phyloP scores from a whole-genome alignment of 768 basidiomycete species.

The Phylloporus rhodoxanthus region DNA sequence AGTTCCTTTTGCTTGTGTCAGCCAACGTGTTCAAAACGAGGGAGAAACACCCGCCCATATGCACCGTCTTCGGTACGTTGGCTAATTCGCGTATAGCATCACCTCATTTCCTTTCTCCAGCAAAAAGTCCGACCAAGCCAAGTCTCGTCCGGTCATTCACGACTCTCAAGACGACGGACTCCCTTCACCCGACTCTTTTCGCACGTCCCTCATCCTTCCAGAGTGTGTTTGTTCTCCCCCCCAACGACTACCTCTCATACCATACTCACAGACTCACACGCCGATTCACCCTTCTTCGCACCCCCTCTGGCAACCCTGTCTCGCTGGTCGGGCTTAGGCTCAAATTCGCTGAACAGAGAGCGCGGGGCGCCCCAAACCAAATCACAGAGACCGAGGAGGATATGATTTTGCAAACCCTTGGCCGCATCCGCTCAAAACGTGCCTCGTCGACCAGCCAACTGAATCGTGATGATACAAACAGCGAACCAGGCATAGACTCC shows the following conservation, averaged over 20 bases:
- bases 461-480: constrained; percentile 15
- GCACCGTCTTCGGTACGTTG: constrained; percentile 78
- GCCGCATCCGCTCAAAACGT: constrained; percentile 41
- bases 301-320: constrained; percentile 59
- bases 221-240: constrained; percentile 49
- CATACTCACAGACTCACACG: constrained; percentile 58
- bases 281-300: constrained; percentile 74
- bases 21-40: constrained; percentile 72
- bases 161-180: constrained; percentile 40
- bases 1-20: constrained; percentile 26
- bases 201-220: constrained; percentile 80
- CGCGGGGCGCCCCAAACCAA: constrained; percentile 58
- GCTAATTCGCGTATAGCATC: constrained; percentile 26
- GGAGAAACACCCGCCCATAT: constrained; percentile 40
- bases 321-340: constrained; percentile 58
- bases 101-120: constrained; percentile 36
- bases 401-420: constrained; percentile 74
- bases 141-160: constrained; percentile 40
- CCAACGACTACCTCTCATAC: constrained; percentile 8
- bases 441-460: constrained; percentile 16
- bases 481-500: constrained; percentile 23
- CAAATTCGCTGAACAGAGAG: constrained; percentile 72
- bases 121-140: constrained; percentile 68
- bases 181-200: constrained; percentile 70
- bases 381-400: constrained; percentile 81